Base-by-base conservation (phyloP, 208 protist genomes). In the Crithidia acanthocephali region DNA sequence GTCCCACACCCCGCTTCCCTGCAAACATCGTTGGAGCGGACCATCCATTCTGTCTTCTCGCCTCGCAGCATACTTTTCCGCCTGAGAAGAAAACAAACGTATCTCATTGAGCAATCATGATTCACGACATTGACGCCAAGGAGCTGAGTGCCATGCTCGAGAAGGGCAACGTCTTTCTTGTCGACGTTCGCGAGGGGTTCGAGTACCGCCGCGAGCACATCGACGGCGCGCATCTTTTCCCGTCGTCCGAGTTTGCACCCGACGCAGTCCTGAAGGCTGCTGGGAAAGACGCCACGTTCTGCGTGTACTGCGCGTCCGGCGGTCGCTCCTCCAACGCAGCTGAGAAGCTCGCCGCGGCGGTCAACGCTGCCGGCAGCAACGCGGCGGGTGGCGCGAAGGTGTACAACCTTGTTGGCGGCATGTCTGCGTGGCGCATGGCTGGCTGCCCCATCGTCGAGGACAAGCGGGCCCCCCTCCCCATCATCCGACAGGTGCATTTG, bases 201-300 rank as follows among this genome's bases (percentile, higher is more conserved):
- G 84, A 88, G 77, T 81, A 75, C 68, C 66, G 65, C 30, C 73
- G 76, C 45, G 80, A 85, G 67, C 84, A 85, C 74, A 80, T 83
- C 37, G 74, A 58, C 22, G 48, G 56, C 4, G 76, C 84, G 27
- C 52, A 72, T 27, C 68, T 80, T 22, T 81, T 71, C 61, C 80
- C 76, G 37, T 35, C 56, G 35, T 80, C 71, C 22, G 55, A 59
- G 18, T 75, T 84, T 50, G 51, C 72, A 18, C 45, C 74, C 9
- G 70, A 79, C 33, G 42, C 62, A 2, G 57, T 85, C 22, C 22
- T 88, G 47, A 74, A 80, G 20, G 71, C 73, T 0, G 74, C 60
- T 6, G 67, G 75, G 16, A 72, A 67, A 25, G 33, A 50, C 16
- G 65, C 58, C 2, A 50, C 68, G 0, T 32, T 83, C 25, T 81